Evolutionary conservation across 805 yeast species (phyloP), one percentile per base, ranked within the genome.

Genomic region (Kuraishia hungarica): DNA sequence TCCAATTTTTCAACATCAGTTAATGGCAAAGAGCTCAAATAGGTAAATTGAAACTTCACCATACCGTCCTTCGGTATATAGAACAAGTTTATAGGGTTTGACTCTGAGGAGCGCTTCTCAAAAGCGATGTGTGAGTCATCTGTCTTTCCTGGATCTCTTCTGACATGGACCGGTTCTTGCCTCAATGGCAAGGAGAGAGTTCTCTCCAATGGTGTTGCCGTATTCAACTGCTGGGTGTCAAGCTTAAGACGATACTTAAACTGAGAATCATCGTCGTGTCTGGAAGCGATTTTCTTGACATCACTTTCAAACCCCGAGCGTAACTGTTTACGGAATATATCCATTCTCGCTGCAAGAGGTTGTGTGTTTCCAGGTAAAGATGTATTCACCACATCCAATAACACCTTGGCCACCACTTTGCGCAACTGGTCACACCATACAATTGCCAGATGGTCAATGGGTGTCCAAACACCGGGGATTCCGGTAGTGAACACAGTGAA

Each of bases 401-500:
- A 64, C 0, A 84, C 72, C 52, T 71, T 71, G 8, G 89, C 85
- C 1, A 93, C 60, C 17, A 77, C 80, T 53, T 79, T 74, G 53
- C 97, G 77, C 46, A 92, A 71, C 67, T 93, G 97, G 58, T 84
- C 88, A 69, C 99, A 93, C 99, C 99, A 93, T 1, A 93, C 96
- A 51, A 94, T 84, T 0, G 98, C 97, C 59, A 90, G 76, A 71
- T 93, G 99, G 68, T 93, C 98, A 48, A 91, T 84, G 1, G 97
- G 87, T 0, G 97, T 84, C 96, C 97, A 93, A 1, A 93, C 97
- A 1, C 77, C 78, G 0, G 97, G 97, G 11, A 93, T 86, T 1
- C 96, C 92, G 0, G 94, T 84, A 0, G 97, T 81, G 61, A 82
- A 89, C 0, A 86, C 88, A 0, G 96, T 83, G 57, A 93, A 84